These are phyloP conservation scores for Dactylis glomerata DNA, from an alignment of 176 grass and related monocot species.

Conservation along the genomic window DNA sequence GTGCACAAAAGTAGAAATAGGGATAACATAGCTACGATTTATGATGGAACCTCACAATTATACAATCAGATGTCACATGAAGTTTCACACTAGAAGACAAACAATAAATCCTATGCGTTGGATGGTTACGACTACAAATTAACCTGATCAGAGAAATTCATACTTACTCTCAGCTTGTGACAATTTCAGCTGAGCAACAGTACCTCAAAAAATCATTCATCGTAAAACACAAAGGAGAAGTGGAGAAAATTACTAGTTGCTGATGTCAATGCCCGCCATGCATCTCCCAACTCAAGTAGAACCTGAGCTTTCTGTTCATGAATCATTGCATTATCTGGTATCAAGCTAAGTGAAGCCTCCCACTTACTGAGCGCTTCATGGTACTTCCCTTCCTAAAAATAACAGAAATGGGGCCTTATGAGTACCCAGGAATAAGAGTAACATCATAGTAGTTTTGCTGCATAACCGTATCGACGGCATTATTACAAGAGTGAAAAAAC, in stretches of 20 bases:
- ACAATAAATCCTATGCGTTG: not conserved
- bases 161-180: not conserved
- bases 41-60: not conserved
- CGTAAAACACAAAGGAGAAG: not conserved
- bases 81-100: not conserved
- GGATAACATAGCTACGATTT: not conserved
- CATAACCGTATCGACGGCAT: not conserved
- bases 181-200: not conserved
- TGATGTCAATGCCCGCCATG: constrained; percentile 82
- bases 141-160: not conserved
- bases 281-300: constrained; percentile 80
- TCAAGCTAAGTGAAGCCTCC: constrained; percentile 68
- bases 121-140: not conserved
- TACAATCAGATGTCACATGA: not conserved
- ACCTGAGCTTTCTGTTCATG: constrained; percentile 86
- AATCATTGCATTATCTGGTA: constrained; percentile 66
- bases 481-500: not conserved
- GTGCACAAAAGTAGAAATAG: not conserved
- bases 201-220: not conserved
- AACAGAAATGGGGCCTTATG: not conserved
- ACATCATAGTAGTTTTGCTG: not conserved
- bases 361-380: constrained; percentile 82
- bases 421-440: not conserved
- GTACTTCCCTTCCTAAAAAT: constrained; percentile 75
- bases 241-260: constrained; percentile 55